These are phyloP conservation scores for Starmerella potacharoeniae DNA, from an alignment of 805 yeast species.

Conservation along the genomic window DNA sequence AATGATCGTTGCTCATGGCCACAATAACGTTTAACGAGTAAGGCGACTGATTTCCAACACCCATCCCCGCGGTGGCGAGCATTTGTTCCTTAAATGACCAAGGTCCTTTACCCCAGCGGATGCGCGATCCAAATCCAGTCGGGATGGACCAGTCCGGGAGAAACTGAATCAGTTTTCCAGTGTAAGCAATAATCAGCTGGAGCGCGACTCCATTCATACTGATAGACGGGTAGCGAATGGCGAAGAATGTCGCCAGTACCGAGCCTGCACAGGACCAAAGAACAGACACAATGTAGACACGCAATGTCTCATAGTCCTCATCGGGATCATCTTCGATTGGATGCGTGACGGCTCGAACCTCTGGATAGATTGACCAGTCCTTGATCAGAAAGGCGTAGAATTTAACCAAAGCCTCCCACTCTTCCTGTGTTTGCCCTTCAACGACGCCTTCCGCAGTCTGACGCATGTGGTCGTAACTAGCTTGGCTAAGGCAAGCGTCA, in stretches of 20 bases:
- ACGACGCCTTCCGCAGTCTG: slow-evolving; percentile 16
- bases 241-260: slow-evolving; percentile 46
- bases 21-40: slow-evolving; percentile 25
- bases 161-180: slow-evolving; percentile 37
- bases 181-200: slow-evolving; percentile 48
- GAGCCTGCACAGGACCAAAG: slow-evolving; percentile 43
- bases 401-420: slow-evolving; percentile 18
- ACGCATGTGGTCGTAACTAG: slow-evolving; percentile 30
- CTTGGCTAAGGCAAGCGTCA: slow-evolving; percentile 39
- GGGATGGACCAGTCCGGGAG: slow-evolving; percentile 12
- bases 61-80: slow-evolving; percentile 16
- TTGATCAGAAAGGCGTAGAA: slow-evolving; percentile 29
- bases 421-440: slow-evolving; percentile 14
- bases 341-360: slow-evolving; percentile 37
- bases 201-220: slow-evolving; percentile 40
- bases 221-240: slow-evolving; percentile 44
- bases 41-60: slow-evolving; percentile 20
- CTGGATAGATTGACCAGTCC: slow-evolving; percentile 47
- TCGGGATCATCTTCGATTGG: slow-evolving; percentile 36
- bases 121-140: slow-evolving; percentile 4
- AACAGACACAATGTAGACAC: slow-evolving; percentile 41
- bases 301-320: slow-evolving; percentile 35
- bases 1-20: slow-evolving; percentile 24
- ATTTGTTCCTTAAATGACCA: slow-evolving; percentile 21
- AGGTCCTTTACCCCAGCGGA: slow-evolving; percentile 45